Evolutionary conservation across 257 asterid species (phyloP).

Genomic region (Fraxinus pennsylvanica): DNA sequence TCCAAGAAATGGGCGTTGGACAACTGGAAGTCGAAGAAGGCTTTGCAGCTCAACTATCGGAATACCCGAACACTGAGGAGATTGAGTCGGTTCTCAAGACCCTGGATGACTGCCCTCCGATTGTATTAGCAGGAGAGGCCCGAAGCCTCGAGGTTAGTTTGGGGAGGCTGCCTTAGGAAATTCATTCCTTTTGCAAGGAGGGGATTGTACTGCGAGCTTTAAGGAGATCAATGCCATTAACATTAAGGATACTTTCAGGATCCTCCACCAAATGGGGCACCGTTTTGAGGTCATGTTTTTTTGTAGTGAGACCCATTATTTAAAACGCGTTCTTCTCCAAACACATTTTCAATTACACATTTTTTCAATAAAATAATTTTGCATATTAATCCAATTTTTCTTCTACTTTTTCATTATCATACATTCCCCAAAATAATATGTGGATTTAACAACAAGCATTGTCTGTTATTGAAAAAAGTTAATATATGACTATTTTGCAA

Average conservation of each 20-base stretch:
- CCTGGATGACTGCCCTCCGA: not conserved
- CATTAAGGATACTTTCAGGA: not conserved
- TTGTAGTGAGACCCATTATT: no score
- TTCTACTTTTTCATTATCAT: no score
- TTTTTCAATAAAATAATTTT: no score
- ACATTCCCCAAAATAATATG: no score
- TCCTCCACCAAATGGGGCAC: not conserved
- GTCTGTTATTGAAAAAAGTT: no score
- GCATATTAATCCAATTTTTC: no score
- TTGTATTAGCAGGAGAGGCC: not conserved
- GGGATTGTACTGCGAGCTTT: no score
- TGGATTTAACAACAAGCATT: no score
- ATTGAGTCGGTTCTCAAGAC: constrained; percentile 10
- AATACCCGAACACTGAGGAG: not conserved
- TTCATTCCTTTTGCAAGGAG: not conserved
- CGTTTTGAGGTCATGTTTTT: not conserved
- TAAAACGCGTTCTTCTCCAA: no score
- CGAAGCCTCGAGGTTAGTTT: not conserved
- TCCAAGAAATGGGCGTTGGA: not conserved
- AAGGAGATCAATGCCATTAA: no score
- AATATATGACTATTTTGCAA: no score
- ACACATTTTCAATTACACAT: no score
- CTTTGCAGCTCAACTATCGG: not conserved
- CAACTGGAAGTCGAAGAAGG: constrained; percentile 9
- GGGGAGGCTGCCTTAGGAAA: constrained; percentile 1